A percentile compares a stretch with the other conserved stretches of the same genome.
Conservation (phyloP, 2,329 filamentous ascomycete genomes). For the Colletotrichum aenigma region DNA sequence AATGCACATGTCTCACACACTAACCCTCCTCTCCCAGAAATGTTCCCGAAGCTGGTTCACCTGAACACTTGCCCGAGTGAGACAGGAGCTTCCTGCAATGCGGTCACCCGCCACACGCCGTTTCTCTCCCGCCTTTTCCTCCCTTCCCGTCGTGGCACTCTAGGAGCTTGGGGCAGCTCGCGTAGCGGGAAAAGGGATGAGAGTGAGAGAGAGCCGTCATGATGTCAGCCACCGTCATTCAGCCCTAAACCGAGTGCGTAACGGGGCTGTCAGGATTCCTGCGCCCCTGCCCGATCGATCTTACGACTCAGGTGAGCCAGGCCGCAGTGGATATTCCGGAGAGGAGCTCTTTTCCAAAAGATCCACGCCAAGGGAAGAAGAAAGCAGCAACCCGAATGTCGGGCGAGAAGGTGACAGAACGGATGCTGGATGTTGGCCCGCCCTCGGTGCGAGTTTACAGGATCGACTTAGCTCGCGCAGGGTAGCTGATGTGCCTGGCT, state of each 20-base stretch:
- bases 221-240: conserved; percentile 17
- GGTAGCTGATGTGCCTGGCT: background rate
- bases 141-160: background rate
- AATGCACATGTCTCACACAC: background rate
- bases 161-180: background rate
- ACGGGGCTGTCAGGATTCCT: background rate
- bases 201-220: background rate
- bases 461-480: background rate
- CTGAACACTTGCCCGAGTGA: background rate
- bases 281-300: background rate
- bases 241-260: background rate
- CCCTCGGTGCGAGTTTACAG: background rate
- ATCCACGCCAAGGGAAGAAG: background rate
- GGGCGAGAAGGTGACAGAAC: background rate
- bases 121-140: background rate
- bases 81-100: background rate
- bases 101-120: background rate
- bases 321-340: background rate
- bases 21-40: background rate
- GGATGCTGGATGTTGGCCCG: background rate
- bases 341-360: background rate
- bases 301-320: background rate
- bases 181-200: background rate
- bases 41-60: background rate
- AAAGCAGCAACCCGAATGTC: background rate